Percentiles rank a stretch among this genome's conserved stretches.
Evolutionary conservation across 2,329 filamentous ascomycete species (phyloP).

Genomic region (Beauveria sp.): DNA sequence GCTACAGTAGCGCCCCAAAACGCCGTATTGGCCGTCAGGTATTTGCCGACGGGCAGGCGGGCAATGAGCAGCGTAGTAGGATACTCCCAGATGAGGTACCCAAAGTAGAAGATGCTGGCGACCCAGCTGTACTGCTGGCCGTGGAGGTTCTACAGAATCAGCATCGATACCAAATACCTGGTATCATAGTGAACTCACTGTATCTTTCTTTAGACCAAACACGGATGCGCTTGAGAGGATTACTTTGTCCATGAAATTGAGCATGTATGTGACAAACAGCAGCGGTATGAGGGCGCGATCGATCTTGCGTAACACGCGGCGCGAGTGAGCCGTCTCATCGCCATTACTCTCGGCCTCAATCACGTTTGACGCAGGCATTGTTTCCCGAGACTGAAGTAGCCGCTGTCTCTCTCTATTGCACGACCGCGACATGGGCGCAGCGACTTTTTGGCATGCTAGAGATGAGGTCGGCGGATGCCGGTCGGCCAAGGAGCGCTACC

Average conservation of each 20-base stretch:
- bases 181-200: conserved; percentile 17
- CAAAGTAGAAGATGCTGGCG: conserved; percentile 31
- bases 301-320: conserved; percentile 44
- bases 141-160: conserved; percentile 18
- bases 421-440: not conserved
- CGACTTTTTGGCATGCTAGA: not conserved
- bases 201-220: conserved; percentile 46
- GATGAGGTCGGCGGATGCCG: not conserved
- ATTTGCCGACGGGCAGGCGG: conserved; percentile 39
- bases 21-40: conserved; percentile 37
- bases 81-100: conserved; percentile 43
- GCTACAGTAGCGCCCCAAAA: conserved; percentile 43
- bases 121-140: conserved; percentile 59
- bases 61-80: conserved; percentile 41
- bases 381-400: not conserved
- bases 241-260: conserved; percentile 57
- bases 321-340: conserved; percentile 18
- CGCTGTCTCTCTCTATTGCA: not conserved
- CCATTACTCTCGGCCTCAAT: not conserved
- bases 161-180: not conserved
- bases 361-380: not conserved
- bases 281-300: conserved; percentile 47
- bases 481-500: not conserved
- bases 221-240: conserved; percentile 48
- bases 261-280: conserved; percentile 48